Percentiles rank a stretch among this genome's conserved stretches.
Conservation (phyloP, 1,284 basidiomycete genomes). For the Earliella scabrosa region DNA sequence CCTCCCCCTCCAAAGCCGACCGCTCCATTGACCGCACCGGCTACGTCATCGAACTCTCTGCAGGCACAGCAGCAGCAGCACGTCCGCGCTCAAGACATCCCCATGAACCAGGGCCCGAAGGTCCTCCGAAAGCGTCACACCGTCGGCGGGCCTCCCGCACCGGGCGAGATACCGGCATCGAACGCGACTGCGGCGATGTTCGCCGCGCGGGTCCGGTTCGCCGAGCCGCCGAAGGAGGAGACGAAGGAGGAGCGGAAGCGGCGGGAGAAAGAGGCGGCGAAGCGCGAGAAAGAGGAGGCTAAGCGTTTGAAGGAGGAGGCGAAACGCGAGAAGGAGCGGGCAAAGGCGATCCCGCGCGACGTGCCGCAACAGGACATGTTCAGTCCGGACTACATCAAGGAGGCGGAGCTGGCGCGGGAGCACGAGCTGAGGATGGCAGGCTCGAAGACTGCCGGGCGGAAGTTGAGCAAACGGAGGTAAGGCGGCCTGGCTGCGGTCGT, state of each 20-base stretch:
- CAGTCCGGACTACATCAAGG: slow-evolving; percentile 18
- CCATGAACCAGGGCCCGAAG: slow-evolving; percentile 28
- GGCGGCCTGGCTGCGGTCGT: not conserved
- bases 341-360: slow-evolving; percentile 1
- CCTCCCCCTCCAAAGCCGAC: not conserved
- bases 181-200: slow-evolving; percentile 30
- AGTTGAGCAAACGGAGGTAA: slow-evolving; percentile 39
- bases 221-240: slow-evolving; percentile 23
- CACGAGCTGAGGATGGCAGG: slow-evolving; percentile 18
- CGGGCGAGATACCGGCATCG: slow-evolving; percentile 18
- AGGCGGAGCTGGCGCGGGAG: slow-evolving; percentile 25
- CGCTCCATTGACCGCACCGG: not conserved
- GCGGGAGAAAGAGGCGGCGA: slow-evolving; percentile 24
- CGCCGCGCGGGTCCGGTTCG: slow-evolving; percentile 26
- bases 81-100: slow-evolving; percentile 24
- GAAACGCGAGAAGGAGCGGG: slow-evolving; percentile 11
- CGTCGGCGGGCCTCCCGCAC: slow-evolving; percentile 5
- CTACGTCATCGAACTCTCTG: not conserved
- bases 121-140: slow-evolving; percentile 26
- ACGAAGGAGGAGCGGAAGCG: slow-evolving; percentile 26
- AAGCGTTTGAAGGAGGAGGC: slow-evolving; percentile 20
- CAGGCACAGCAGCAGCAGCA: slow-evolving; percentile 12
- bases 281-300: slow-evolving; percentile 12
- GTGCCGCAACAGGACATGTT: slow-evolving; percentile 13
- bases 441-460: slow-evolving; percentile 24